Base-by-base conservation (phyloP, 1,139 yeast genomes). In the Debaryomyces udenii region DNA sequence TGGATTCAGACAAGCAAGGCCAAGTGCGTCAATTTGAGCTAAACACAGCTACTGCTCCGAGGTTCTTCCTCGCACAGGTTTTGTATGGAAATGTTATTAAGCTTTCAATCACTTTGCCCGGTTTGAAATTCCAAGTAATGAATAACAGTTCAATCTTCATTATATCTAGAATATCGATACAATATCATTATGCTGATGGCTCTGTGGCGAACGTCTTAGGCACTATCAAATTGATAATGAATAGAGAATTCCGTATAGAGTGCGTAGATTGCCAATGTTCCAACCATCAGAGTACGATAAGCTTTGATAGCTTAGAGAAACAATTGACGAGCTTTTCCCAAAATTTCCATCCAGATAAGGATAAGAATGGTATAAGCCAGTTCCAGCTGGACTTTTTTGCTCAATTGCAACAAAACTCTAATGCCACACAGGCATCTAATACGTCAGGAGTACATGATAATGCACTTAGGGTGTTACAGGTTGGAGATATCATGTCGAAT, bases 401-500 rank as follows among this genome's bases (percentile, higher is more conserved):
- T 20, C 56, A 53, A 10, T 35, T 70, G n/a, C 51, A 51, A 35
- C 47, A 49, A 3, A 49, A 54, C 10, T 51, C 65, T 2, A 55
- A 59, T 24, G 62, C 76, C 1, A 48, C 51, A 7, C 54, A 56
- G 35, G 48, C 53, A 31, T 46, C 64, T 1, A 37, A 53, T 2
- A 60, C 77, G 41, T 78, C 77, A 47, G 95, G 95, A 0, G 62
- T 85, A n/a, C 79, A 78, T 38, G 81, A 77, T 36, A 71, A 74
- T 27, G 82, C 87, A 2, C 75, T 86, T 79, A 66, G 91, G 40
- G 70, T 83, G 26, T 61, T 87, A 64, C 93, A 87, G 59, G 78
- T 86, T 3, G 77, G 89, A 35, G 94, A 86, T 60, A 83, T 84
- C 1, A 83, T 88, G 86, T 74, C 88, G 0, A 79, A 79, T 45